Evolutionary conservation across 2,329 filamentous ascomycete genomes (phyloP), one percentile per base, ranked within the genome.

Genomic region (Parafenestella ontariensis): DNA sequence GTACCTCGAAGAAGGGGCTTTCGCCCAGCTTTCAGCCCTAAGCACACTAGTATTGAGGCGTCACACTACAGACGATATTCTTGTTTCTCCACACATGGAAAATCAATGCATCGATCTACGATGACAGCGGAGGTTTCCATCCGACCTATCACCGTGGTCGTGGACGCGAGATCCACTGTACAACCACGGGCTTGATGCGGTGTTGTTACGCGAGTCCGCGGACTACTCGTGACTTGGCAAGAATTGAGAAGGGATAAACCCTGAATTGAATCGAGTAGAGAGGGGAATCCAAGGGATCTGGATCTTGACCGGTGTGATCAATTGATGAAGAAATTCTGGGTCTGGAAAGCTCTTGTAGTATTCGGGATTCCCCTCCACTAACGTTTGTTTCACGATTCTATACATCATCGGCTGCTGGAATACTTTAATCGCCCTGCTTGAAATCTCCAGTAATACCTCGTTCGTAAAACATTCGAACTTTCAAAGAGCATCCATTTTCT

Each of bases 1-100:
- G 5, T 15, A 15, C 17, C 8, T 37, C 20, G n/a, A 53, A 24
- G 18, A 28, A 3, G 15, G 18, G n/a, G 2, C 36, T 23, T 7
- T 11, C 15, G 6, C 24, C 28, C 36, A 46, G 33, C 49, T 34
- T 28, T 34, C 42, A 46, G 42, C 49, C 49, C 20, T 34, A 34
- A 46, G 42, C 49, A 42, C 20, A 45, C 28, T 21, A 33, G 23
- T 23, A 37, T 20, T n/a, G 40, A 50, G 31, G 47, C 39, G 29
- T 18, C 18, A 36, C 20, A 18, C 31, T 23, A 17, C 26, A 15
- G 26, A 28, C 47, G 10, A 50, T 20, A 34, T 10, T n/a, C 15
- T 36, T 37, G 29, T n/a, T 10, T 34, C 31, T 28, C 23, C 15
- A 42, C 40, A 42, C 10, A 17, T 28, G n/a, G n/a, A n/a, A 17